phyloP scores from a whole-genome alignment of 495 filamentous ascomycete species.

The Podospora pseudoanserina region DNA sequence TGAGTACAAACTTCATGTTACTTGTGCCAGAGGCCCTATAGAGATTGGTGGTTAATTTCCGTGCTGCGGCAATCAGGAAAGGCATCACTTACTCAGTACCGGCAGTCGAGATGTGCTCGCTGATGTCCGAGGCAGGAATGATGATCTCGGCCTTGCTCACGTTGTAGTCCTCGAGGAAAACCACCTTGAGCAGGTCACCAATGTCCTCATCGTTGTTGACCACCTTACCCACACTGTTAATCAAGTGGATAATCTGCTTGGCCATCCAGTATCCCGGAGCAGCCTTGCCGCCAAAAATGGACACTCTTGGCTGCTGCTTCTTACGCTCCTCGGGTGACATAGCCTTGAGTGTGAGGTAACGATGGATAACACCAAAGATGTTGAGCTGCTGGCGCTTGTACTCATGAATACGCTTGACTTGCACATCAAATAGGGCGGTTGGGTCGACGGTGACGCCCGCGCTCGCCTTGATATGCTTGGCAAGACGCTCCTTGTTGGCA shows the following conservation, averaged over 20 bases:
- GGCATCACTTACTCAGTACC: slow-evolving; percentile 62
- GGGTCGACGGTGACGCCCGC: slow-evolving; percentile 81
- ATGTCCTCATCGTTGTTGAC: slow-evolving; percentile 90
- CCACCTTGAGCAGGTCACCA: slow-evolving; percentile 90
- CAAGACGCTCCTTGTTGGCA: slow-evolving; percentile 66
- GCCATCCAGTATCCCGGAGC: slow-evolving; percentile 99
- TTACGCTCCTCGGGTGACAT: slow-evolving; percentile 81
- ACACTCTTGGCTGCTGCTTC: slow-evolving; percentile 86
- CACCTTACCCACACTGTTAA: slow-evolving; percentile 87
- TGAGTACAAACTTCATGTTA: slow-evolving; percentile 99
- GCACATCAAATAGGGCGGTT: slow-evolving; percentile 85
- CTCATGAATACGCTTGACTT: slow-evolving; percentile 98
- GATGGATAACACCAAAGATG: slow-evolving; percentile 96
- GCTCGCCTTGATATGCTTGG: slow-evolving; percentile 80
- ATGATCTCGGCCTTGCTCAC: slow-evolving; percentile 99
- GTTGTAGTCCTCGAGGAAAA: slow-evolving; percentile 98
- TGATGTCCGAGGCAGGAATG: slow-evolving; percentile 88
- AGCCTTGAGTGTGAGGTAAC: slow-evolving; percentile 83
- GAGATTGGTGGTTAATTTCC: background rate
- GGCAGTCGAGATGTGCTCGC: slow-evolving; percentile 97
- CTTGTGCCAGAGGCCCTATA: slow-evolving; percentile 50
- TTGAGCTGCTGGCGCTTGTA: slow-evolving; percentile 99
- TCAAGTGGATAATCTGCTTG: slow-evolving; percentile 95
- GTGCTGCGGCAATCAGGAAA: background rate
- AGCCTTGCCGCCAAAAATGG: slow-evolving; percentile 96